Evolutionary conservation across 2,329 filamentous ascomycete species (phyloP), one percentile per base, ranked within the genome.

Genomic region (Chaetomium strumarium): DNA sequence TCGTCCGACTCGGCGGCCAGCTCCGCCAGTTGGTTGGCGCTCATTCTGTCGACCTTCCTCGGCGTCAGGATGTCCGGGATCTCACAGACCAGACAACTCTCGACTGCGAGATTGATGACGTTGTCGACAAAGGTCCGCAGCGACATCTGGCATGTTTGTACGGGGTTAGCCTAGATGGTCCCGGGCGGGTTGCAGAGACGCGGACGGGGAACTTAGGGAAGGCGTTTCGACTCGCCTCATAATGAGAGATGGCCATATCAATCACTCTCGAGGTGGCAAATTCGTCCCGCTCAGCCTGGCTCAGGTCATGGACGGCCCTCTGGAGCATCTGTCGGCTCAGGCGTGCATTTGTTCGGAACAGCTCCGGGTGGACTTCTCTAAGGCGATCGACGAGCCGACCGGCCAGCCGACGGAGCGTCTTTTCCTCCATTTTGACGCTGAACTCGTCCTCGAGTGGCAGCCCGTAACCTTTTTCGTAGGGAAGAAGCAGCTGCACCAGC

Each of bases 71-170:
- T 73, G 0, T 55, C 47, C 1, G 69, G 66, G 0, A 79, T 53
- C 2, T 72, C 67, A 0, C 53, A 60, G 0, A 79, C 61, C 0
- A 79, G 68, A 42, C 73, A 76, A 31, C 72, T 72, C 56, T 79
- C 76, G 1, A 76, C 65, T 0, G 69, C 75, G 1, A 78, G 64
- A n/a, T 69, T 75, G n/a, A 72, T 67, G 9, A 78, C 64, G 19
- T 76, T 76, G 3, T 79, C 73, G 5, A 73, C 65, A 43, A 79
- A 76, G 0, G 70, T 72, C 10, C 70, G 59, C 3, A 72, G 63
- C 1, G 72, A 70, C 61, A 73, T 70, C 71, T 74, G 10, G 16
- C 20, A 42, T 13, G n/a, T 11, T 6, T n/a, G 14, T 34, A 41
- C 19, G 37, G 37, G n/a, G 37, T 39, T 39, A 39, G 37, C 37